Evolutionary conservation across 2,329 filamentous ascomycete species (phyloP).

Genomic region (Bipolaris gigantea): DNA sequence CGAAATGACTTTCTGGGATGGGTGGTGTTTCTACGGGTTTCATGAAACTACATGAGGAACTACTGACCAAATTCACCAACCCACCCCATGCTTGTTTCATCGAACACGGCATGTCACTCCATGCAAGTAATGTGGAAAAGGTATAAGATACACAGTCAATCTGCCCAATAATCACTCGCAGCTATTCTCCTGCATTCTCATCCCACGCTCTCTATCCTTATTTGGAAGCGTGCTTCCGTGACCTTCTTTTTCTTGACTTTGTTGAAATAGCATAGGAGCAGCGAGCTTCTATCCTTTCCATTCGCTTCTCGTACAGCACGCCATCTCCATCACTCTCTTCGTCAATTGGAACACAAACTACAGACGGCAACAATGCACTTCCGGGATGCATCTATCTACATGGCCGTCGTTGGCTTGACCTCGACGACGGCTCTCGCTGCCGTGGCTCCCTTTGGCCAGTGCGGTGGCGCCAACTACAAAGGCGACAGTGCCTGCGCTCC

Average conservation of each 20-base stretch:
- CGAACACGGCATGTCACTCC: neutral
- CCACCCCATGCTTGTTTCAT: neutral
- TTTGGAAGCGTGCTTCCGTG: conserved; percentile 27
- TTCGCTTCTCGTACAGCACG: neutral
- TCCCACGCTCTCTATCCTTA: conserved; percentile 1
- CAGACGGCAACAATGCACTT: conserved; percentile 21
- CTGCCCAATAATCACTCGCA: neutral
- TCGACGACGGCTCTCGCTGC: conserved; percentile 34
- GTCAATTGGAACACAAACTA: neutral
- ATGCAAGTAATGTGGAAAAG: neutral
- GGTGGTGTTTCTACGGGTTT: neutral
- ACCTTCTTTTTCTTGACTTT: conserved; percentile 23
- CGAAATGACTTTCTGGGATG: neutral
- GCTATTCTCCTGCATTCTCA: neutral
- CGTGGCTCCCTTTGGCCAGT: conserved; percentile 47
- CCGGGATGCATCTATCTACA: conserved; percentile 26
- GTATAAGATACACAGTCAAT: neutral
- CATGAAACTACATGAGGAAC: neutral
- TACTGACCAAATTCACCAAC: neutral
- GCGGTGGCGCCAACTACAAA: conserved; percentile 48
- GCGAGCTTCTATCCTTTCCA: conserved; percentile 18
- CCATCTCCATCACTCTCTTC: neutral
- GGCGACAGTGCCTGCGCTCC: conserved; percentile 46
- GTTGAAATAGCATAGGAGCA: conserved; percentile 11
- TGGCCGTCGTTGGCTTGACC: conserved; percentile 32